Base-by-base conservation (phyloP, 2,329 filamentous ascomycete species). In the Fusarium tanahbumbuense region DNA sequence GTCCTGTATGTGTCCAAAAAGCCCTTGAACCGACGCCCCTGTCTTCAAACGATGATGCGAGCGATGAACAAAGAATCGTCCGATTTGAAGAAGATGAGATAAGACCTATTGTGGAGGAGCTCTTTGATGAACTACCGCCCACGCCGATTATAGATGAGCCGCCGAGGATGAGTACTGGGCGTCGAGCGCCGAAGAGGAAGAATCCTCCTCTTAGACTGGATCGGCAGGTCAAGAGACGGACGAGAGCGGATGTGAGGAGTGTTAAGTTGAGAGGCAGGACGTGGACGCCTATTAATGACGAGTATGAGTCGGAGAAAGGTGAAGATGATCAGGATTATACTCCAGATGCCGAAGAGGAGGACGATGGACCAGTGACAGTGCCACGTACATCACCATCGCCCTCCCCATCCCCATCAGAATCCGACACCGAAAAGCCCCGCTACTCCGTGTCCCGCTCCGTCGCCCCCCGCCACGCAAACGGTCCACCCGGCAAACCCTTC, bases 371-470 rank as follows among this genome's bases (percentile, higher is more conserved):
- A 22, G 20, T 22, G 4, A 5, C 3, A 16, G 2, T 10, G n/a
- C 3, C 4, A 16, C 4, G 5, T n/a, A 0, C 25, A 8, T 56
- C 57, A 3, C 0, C 25, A 7, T 56, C 57, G 2, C 45, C 41
- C 2, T 49, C 49, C 0, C 13, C 41, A 23, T 12, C 34, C 7
- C 28, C 46, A 9, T 54, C 48, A 16, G 45, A 40, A 2, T n/a
- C 16, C 8, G 23, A 49, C 15, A 20, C 22, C 16, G 27, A 23
- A 15, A 73, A 60, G 16, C 60, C 68, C 0, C 71, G 75, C 10
- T 76, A 75, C 56, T 64, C 68, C 0, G 41, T 54, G 20, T 61
- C 72, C 18, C 72, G 75, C 6, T 67, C 59, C 16, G 64, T 59
- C 1, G 64, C 47, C 2, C 56, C 52, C 18, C 75, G 71, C 0